Conservation (phyloP, 2,329 filamentous ascomycete species). For the Coccinonectria pachysandricola region DNA sequence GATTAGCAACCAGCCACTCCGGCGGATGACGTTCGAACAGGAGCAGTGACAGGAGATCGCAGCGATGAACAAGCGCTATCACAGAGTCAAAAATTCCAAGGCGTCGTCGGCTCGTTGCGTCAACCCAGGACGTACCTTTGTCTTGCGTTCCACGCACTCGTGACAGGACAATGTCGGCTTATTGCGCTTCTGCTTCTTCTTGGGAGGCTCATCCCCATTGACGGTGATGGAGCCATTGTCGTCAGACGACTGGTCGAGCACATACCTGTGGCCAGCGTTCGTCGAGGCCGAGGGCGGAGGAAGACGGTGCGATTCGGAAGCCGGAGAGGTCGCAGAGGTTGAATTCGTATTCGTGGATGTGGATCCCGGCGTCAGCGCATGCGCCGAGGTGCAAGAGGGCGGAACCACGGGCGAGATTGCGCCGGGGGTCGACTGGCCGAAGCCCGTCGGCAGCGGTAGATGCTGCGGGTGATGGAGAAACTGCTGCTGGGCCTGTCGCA, state of each 20-base stretch:
- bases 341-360: too few species aligned
- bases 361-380: conserved; percentile 18
- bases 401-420: too few species aligned
- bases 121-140: conserved; percentile 63
- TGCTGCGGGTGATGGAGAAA: not conserved
- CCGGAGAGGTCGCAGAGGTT: conserved; percentile 16
- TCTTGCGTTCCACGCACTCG: conserved; percentile 74
- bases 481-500: not conserved
- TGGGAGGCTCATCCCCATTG: conserved; percentile 31
- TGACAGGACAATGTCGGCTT: conserved; percentile 72
- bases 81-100: too few species aligned
- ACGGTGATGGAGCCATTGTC: conserved; percentile 12
- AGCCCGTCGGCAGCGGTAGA: too few species aligned
- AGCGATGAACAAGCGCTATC: not conserved
- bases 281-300: conserved; percentile 13
- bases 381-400: too few species aligned
- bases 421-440: too few species aligned
- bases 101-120: too few species aligned
- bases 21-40: not conserved
- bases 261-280: conserved; percentile 10
- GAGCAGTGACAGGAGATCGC: not conserved
- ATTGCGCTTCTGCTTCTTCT: conserved; percentile 73
- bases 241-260: conserved; percentile 5
- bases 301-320: conserved; percentile 14
- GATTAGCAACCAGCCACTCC: conserved; percentile 7